Evolutionary conservation across 768 basidiomycete species (phyloP).

Genomic region (Amanita rubescens): DNA sequence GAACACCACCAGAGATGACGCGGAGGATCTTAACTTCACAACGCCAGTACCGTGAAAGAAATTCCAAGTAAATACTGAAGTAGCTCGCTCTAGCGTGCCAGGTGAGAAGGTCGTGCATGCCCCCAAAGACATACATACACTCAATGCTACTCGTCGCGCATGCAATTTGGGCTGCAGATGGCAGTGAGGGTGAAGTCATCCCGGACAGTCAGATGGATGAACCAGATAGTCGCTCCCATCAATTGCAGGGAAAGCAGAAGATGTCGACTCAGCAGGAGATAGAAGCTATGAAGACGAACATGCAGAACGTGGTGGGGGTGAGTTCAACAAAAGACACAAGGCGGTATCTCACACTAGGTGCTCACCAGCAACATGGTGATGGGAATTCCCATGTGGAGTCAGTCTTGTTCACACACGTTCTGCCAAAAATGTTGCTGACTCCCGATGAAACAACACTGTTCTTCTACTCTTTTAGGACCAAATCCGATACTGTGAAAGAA

Average conservation of each 20-base stretch:
- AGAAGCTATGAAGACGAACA: background rate
- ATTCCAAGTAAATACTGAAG: background rate
- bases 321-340: background rate
- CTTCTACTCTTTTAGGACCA: constrained; percentile 2
- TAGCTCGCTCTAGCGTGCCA: background rate
- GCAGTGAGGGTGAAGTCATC: background rate
- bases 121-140: background rate
- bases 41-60: background rate
- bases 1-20: background rate
- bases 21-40: background rate
- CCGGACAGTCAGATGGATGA: background rate
- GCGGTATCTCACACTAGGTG: background rate
- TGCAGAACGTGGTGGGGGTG: background rate
- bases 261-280: background rate
- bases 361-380: background rate
- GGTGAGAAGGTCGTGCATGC: background rate
- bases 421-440: background rate
- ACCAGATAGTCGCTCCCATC: background rate
- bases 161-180: background rate
- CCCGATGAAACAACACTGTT: constrained; percentile 1
- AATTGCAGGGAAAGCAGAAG: constrained; percentile 1
- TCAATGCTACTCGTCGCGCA: background rate
- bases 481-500: background rate
- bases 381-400: background rate
- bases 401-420: background rate